Percentiles rank a stretch among this genome's conserved stretches.
Conservation (phyloP, 495 filamentous ascomycete genomes). For the Aspergillus hancockii region DNA sequence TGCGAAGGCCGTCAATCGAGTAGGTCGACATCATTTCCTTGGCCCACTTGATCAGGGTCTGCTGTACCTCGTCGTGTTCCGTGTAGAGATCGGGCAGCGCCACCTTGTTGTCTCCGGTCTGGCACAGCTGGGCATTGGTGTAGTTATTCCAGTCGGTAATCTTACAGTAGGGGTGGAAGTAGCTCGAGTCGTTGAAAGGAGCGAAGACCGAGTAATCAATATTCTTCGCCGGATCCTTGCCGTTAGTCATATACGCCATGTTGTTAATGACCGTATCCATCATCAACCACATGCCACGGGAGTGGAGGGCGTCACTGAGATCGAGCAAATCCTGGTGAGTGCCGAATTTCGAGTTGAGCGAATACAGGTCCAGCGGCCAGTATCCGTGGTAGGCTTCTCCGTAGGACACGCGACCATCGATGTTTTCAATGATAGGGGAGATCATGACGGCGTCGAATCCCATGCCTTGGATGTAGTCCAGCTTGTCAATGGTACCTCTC, state of each 20-base stretch:
- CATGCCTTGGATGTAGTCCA: constrained; percentile 67
- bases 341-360: constrained; percentile 68
- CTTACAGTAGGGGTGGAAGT: constrained; percentile 66
- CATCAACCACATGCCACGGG: constrained; percentile 70
- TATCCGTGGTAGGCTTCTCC: constrained; percentile 73
- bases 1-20: constrained; percentile 72
- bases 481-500: constrained; percentile 63
- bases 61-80: constrained; percentile 56
- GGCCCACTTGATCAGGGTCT: constrained; percentile 63
- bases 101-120: constrained; percentile 60
- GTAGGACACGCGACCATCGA: constrained; percentile 47
- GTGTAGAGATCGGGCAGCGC: constrained; percentile 70
- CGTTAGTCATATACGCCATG: constrained; percentile 53
- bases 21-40: constrained; percentile 62
- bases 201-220: constrained; percentile 62
- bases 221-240: constrained; percentile 53
- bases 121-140: constrained; percentile 53
- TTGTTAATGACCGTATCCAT: constrained; percentile 80
- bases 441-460: constrained; percentile 86
- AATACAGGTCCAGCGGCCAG: constrained; percentile 68
- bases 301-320: constrained; percentile 59
- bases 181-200: constrained; percentile 63
- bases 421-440: constrained; percentile 68
- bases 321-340: constrained; percentile 62
- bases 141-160: constrained; percentile 65